Evolutionary conservation across 2,329 filamentous ascomycete genomes (phyloP).

Genomic region (Xylariaceae sp.): DNA sequence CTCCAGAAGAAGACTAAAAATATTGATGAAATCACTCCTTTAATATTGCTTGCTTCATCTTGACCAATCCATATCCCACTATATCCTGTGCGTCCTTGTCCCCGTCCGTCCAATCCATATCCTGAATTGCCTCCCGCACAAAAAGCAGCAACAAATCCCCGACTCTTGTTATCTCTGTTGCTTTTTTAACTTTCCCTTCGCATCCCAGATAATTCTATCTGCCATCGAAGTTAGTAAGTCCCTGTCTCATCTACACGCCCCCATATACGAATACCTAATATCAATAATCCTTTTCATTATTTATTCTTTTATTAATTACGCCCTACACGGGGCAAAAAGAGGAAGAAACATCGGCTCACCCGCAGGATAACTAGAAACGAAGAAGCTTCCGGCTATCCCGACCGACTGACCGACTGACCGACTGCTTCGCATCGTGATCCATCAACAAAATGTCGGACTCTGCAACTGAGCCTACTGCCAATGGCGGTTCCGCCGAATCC

Average conservation of each 20-base stretch:
- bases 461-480: conserved; percentile 44
- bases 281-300: no score
- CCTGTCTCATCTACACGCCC: background rate
- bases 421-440: conserved; percentile 9
- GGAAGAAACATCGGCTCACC: conserved; percentile 9
- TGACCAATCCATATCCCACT: conserved; percentile 23
- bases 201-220: background rate
- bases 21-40: conserved; percentile 29
- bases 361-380: conserved; percentile 14
- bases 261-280: background rate
- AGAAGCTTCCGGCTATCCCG: conserved; percentile 21
- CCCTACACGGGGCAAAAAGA: background rate
- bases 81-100: conserved; percentile 7
- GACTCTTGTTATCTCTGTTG: background rate
- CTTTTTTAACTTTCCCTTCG: conserved; percentile 5
- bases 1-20: background rate
- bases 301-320: no score
- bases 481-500: conserved; percentile 50
- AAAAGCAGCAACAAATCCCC: background rate
- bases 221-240: background rate
- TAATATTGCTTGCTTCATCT: conserved; percentile 14
- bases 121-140: conserved; percentile 23
- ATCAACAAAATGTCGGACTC: conserved; percentile 45
- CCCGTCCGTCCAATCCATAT: conserved; percentile 2
- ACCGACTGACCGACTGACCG: conserved; percentile 1